Percentiles rank a stretch among this genome's conserved stretches.
Conservation (phyloP, 2,329 filamentous ascomycete species). For the Diaporthe vexans region DNA sequence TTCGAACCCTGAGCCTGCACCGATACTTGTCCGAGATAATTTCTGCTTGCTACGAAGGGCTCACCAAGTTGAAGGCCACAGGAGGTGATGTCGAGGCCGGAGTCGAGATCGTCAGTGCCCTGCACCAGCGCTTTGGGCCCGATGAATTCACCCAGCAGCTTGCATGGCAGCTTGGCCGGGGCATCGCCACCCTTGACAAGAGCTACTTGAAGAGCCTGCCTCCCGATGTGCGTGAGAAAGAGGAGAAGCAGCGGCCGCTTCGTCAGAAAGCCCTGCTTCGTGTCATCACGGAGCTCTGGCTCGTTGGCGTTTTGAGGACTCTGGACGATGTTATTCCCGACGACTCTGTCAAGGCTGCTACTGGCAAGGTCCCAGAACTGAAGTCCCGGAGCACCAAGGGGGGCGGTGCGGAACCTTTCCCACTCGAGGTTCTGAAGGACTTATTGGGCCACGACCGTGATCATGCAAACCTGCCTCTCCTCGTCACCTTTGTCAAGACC, state of each 20-base stretch:
- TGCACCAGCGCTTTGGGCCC: slow-evolving; percentile 95
- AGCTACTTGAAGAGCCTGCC: slow-evolving; percentile 82
- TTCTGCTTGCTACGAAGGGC: slow-evolving; percentile 93
- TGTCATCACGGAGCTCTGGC: slow-evolving; percentile 95
- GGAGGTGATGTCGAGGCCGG: slow-evolving; percentile 93
- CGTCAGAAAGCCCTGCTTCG: slow-evolving; percentile 89
- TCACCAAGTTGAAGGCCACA: slow-evolving; percentile 86
- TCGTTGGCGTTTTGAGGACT: slow-evolving; percentile 88
- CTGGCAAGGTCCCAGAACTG: slow-evolving; percentile 73
- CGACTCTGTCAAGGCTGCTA: slow-evolving; percentile 72
- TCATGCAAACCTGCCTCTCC: slow-evolving; percentile 88
- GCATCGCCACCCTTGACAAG: slow-evolving; percentile 92
- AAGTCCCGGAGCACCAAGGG: slow-evolving; percentile 73
- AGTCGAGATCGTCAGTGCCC: slow-evolving; percentile 92
- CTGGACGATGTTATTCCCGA: slow-evolving; percentile 77
- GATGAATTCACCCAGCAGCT: slow-evolving; percentile 91
- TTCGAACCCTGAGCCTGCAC: slow-evolving; percentile 89
- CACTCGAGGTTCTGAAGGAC: slow-evolving; percentile 97
- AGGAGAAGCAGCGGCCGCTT: slow-evolving; percentile 92
- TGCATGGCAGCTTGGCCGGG: slow-evolving; percentile 92
- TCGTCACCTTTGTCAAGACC: slow-evolving; percentile 95
- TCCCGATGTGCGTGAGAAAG: slow-evolving; percentile 88
- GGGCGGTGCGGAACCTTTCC: slow-evolving; percentile 88
- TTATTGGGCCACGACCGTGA: slow-evolving; percentile 94
- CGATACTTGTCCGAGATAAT: slow-evolving; percentile 98